phyloP scores from a whole-genome alignment of 495 filamentous ascomycete genomes.

The Aspergillus biplanus region DNA sequence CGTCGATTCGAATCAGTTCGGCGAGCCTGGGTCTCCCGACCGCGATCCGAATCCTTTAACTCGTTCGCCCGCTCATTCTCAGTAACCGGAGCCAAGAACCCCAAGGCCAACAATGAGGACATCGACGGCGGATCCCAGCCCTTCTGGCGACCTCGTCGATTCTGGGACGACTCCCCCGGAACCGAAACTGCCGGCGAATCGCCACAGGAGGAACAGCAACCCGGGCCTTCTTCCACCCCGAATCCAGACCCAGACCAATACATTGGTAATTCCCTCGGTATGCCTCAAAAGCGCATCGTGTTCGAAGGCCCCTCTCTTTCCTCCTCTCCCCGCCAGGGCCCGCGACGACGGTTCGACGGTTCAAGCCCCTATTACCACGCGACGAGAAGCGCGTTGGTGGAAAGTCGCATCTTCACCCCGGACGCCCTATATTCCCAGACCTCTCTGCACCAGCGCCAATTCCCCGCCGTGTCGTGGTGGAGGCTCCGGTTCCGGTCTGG shows the following conservation, averaged over 20 bases:
- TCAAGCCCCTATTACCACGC: constrained; percentile 24
- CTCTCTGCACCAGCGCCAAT: constrained; percentile 39
- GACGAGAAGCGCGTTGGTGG: constrained; percentile 39
- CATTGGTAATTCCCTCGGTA: constrained; percentile 55
- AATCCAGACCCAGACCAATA: constrained; percentile 34
- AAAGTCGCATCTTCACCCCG: constrained; percentile 35
- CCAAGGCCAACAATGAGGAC: constrained; percentile 41
- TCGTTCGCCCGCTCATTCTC: constrained; percentile 46
- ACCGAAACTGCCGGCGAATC: constrained; percentile 49
- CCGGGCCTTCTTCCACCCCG: constrained; percentile 10
- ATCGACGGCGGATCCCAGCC: constrained; percentile 69
- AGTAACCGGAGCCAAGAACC: constrained; percentile 49
- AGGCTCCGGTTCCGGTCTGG: constrained; percentile 58
- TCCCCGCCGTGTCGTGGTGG: constrained; percentile 49
- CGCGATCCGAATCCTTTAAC: constrained; percentile 57
- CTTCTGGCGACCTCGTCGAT: constrained; percentile 77
- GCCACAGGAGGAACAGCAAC: constrained; percentile 25
- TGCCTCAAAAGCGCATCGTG: constrained; percentile 57
- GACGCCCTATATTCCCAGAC: constrained; percentile 34
- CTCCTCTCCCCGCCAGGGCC: constrained; percentile 42
- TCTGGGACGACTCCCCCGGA: constrained; percentile 67
- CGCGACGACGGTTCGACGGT: constrained; percentile 32
- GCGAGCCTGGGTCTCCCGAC: constrained; percentile 60
- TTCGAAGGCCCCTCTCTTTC: constrained; percentile 44
- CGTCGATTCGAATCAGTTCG: constrained; percentile 57